Conservation (phyloP, 78 protist genomes). For the Dictyostelium brefeldianum region DNA sequence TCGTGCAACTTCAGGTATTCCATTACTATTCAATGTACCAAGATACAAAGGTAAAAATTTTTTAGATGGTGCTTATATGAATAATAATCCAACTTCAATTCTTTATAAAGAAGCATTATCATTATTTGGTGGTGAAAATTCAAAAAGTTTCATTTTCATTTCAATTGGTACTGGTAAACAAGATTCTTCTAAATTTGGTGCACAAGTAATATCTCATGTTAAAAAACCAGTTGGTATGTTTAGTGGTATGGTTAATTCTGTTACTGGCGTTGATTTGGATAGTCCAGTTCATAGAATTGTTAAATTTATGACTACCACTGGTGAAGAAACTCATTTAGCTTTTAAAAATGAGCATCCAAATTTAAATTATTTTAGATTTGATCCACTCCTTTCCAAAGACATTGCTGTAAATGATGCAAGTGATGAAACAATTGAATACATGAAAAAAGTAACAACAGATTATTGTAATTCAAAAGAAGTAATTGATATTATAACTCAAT, state of each 20-base stretch:
- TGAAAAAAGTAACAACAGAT: neutral
- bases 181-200: neutral
- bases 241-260: neutral
- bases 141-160: neutral
- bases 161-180: constrained; percentile 51
- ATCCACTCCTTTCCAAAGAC: neutral
- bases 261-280: neutral
- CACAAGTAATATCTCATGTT: neutral
- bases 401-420: constrained; percentile 15
- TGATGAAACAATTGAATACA: constrained; percentile 16
- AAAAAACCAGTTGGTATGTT: neutral
- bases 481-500: neutral
- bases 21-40: constrained; percentile 9
- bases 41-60: neutral
- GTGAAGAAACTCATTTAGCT: constrained; percentile 1
- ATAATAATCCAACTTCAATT: constrained; percentile 24
- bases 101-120: constrained; percentile 20
- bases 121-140: neutral
- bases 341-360: neutral
- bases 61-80: constrained; percentile 25
- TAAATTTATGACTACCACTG: neutral
- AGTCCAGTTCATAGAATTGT: constrained; percentile 7
- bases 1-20: constrained; percentile 32
- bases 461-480: neutral
- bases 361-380: constrained; percentile 25